Evolutionary conservation across 495 filamentous ascomycete species (phyloP).

Genomic region (Hypoxylon fragiforme): DNA sequence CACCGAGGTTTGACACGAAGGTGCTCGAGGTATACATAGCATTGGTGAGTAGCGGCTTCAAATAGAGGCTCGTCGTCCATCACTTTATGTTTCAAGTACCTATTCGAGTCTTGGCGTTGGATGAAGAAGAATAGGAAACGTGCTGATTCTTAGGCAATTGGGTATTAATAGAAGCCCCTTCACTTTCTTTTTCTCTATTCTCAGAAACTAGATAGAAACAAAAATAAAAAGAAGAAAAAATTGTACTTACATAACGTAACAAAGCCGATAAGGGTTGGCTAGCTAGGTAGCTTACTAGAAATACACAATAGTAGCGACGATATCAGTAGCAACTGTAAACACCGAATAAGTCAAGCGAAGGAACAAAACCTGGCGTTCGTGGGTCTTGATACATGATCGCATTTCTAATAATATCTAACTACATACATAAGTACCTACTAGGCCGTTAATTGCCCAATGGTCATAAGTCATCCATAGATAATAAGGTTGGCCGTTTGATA

Average conservation of each 20-base stretch:
- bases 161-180: too few species aligned
- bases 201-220: too few species aligned
- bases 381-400: conserved; percentile 5
- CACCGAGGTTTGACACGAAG: conserved; percentile 3
- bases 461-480: too few species aligned
- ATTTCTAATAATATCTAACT: conserved; percentile 1
- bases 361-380: not conserved
- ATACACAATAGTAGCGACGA: not conserved
- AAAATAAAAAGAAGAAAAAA: too few species aligned
- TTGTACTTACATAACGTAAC: too few species aligned
- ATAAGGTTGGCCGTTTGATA: too few species aligned
- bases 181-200: too few species aligned
- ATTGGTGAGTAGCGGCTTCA: not conserved
- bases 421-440: too few species aligned
- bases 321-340: not conserved
- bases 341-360: not conserved
- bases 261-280: too few species aligned
- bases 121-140: not conserved
- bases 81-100: not conserved
- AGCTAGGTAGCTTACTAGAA: too few species aligned
- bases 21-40: not conserved
- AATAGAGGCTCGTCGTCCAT: not conserved
- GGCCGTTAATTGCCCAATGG: too few species aligned
- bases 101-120: not conserved
- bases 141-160: conserved; percentile 3